Evolutionary conservation across 768 basidiomycete genomes (phyloP), one percentile per base, ranked within the genome.

Genomic region (Collybiopsis confluens): DNA sequence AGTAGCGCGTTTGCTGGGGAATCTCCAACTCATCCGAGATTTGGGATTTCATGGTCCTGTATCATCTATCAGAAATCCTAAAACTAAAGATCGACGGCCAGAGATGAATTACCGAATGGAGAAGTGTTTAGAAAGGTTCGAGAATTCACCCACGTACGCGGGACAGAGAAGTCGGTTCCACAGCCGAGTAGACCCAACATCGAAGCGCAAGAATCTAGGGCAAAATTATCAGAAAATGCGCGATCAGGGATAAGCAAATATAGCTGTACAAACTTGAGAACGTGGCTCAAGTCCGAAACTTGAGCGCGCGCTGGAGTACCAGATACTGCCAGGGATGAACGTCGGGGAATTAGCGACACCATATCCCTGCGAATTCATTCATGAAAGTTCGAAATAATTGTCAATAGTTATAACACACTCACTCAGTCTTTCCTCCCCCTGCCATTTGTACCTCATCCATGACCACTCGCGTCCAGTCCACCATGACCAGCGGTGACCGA

Each of bases 381-480:
- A 50, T 45, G n/a, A 30, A 40, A 26, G 10, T 33, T 33, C 30
- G 30, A 5, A 23, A 40, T 26, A 42, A 21, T 8, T 18, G 7
- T 45, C 24, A 41, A 53, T 8, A 36, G 37, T 43, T 23, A 43
- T 33, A 42, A 45, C 24, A 30, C 3, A 79, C 86, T 60, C 63
- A 91, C 88, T 90, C 88, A 1, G 85, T 77, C 65, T 82, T 83
- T 11, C 85, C 87, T n/a, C 86, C 86, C 20, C 90, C 89, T 15
- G 85, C 88, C 81, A 92, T 89, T 70, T 94, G 92, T 5, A 95
- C 93, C 68, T 97, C 94, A 61, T 97, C 94, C 93, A 97, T 97
- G 54, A 94, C 81, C 9, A 96, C 90, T 30, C 92, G 70, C 66
- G 86, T 81, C 90, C 91, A 94, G 65, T 95, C 90, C 4, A 87